Conservation (phyloP, 805 yeast genomes). For the Scheffersomyces lignosus region DNA sequence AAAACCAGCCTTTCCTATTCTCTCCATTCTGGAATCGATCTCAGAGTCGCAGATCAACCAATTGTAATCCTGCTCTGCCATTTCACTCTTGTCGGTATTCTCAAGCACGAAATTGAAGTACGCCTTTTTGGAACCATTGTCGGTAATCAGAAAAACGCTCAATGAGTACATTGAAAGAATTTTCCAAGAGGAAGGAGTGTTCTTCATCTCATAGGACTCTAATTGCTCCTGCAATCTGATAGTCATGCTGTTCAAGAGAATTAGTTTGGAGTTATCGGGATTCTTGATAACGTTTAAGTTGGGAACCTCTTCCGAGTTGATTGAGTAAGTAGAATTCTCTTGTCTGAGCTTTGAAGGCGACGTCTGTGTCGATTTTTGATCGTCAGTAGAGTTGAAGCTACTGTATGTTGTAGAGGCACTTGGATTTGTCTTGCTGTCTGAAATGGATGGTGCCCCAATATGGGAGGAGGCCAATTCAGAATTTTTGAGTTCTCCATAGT, state of each 20-base stretch:
- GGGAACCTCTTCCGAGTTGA: conserved; percentile 20
- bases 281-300: conserved; percentile 20
- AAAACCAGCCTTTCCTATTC: conserved; percentile 45
- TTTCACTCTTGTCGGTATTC: conserved; percentile 12
- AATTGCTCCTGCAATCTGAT: conserved; percentile 39
- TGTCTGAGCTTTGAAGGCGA: conserved; percentile 5
- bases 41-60: conserved; percentile 37
- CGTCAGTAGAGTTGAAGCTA: conserved; percentile 10
- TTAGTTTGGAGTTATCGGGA: conserved; percentile 21
- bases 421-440: conserved; percentile 27
- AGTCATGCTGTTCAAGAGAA: conserved; percentile 31
- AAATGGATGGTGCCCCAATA: conserved; percentile 38
- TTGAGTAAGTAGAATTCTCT: conserved; percentile 19
- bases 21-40: conserved; percentile 27
- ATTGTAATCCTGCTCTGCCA: conserved; percentile 13
- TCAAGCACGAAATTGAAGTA: conserved; percentile 30
- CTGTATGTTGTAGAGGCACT: conserved; percentile 18
- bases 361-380: conserved; percentile 1
- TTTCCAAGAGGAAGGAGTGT: conserved; percentile 43
- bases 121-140: conserved; percentile 20
- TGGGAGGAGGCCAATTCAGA: conserved; percentile 17
- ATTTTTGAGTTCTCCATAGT: conserved; percentile 6
- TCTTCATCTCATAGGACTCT: conserved; percentile 26
- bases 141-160: conserved; percentile 28
- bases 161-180: conserved; percentile 40